These are phyloP conservation scores for Starmera pachycereana DNA, from an alignment of 805 yeast species.

Conservation along the genomic window DNA sequence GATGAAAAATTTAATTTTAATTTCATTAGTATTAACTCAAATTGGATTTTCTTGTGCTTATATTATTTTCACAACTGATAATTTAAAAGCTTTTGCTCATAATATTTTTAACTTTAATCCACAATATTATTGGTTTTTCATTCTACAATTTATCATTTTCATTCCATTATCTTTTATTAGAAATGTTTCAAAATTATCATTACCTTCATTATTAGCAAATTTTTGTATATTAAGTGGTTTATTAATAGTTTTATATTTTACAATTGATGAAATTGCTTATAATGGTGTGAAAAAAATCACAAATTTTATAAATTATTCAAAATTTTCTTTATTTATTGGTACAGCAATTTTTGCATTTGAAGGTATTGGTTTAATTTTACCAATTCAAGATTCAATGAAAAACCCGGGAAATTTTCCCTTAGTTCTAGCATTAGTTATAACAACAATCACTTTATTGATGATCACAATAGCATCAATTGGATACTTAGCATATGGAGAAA, in stretches of 20 bases:
- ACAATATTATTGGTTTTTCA: conserved; percentile 35
- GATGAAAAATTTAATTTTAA: conserved; percentile 52
- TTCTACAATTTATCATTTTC: conserved; percentile 45
- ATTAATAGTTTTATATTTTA: conserved; percentile 49
- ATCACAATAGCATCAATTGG: conserved; percentile 58
- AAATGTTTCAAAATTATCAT: conserved; percentile 64
- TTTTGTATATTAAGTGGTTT: conserved; percentile 58
- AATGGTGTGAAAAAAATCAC: conserved; percentile 43
- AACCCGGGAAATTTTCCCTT: conserved; percentile 64
- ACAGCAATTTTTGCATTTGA: conserved; percentile 85
- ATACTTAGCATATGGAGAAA: conserved; percentile 56
- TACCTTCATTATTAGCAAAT: conserved; percentile 66
- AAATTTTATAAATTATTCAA: conserved; percentile 38
- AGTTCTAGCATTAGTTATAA: conserved; percentile 50
- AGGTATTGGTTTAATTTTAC: conserved; percentile 75
- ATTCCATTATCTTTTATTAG: conserved; percentile 64
- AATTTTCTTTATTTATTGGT: conserved; percentile 68
- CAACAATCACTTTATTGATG: conserved; percentile 53
- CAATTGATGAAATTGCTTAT: conserved; percentile 32
- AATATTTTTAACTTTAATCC: conserved; percentile 36
- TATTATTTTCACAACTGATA: conserved; percentile 69
- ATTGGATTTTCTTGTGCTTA: conserved; percentile 77
- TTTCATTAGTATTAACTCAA: conserved; percentile 61
- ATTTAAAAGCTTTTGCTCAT: conserved; percentile 48
- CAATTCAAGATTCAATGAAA: conserved; percentile 74